These are phyloP conservation scores for Huntiella omanensis DNA, from an alignment of 2,329 filamentous ascomycete genomes.

Conservation along the genomic window DNA sequence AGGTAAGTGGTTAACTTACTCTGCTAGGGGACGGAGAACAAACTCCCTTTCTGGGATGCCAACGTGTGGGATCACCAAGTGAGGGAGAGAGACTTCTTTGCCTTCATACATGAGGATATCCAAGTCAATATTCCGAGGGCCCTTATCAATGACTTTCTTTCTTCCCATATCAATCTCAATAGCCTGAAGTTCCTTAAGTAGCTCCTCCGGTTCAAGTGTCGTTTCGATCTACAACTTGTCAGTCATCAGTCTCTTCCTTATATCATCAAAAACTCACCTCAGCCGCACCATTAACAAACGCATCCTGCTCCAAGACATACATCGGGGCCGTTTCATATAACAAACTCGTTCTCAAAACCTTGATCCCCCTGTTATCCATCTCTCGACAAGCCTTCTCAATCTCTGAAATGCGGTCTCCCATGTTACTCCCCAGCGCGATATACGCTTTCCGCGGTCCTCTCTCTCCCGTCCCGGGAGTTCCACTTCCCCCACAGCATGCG, in stretches of 20 bases:
- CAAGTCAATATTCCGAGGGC: conserved; percentile 82
- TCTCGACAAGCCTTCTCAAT: conserved; percentile 69
- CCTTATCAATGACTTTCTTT: conserved; percentile 75
- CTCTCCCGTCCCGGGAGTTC: conserved; percentile 15
- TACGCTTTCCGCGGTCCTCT: conserved; percentile 33
- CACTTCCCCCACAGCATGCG: conserved; percentile 19
- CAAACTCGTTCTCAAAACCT: conserved; percentile 60
- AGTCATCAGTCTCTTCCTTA: background rate
- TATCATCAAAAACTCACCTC: conserved; percentile 40
- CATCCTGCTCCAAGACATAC: conserved; percentile 80
- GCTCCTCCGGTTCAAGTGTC: conserved; percentile 48
- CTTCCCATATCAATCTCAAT: conserved; percentile 70
- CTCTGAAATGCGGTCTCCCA: conserved; percentile 67
- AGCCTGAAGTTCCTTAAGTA: conserved; percentile 64
- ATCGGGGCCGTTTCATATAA: conserved; percentile 93
- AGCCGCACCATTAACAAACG: conserved; percentile 82
- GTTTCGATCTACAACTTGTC: conserved; percentile 51
- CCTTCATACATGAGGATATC: conserved; percentile 76
- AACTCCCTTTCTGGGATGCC: conserved; percentile 84
- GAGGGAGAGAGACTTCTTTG: conserved; percentile 43
- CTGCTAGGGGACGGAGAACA: conserved; percentile 68
- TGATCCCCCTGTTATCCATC: conserved; percentile 57
- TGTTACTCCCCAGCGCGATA: conserved; percentile 80
- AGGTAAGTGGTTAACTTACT: conserved; percentile 29
- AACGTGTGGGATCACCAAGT: conserved; percentile 68